These are phyloP conservation scores for Glutinoglossum americanum DNA, from an alignment of 495 filamentous ascomycete species.

Conservation along the genomic window DNA sequence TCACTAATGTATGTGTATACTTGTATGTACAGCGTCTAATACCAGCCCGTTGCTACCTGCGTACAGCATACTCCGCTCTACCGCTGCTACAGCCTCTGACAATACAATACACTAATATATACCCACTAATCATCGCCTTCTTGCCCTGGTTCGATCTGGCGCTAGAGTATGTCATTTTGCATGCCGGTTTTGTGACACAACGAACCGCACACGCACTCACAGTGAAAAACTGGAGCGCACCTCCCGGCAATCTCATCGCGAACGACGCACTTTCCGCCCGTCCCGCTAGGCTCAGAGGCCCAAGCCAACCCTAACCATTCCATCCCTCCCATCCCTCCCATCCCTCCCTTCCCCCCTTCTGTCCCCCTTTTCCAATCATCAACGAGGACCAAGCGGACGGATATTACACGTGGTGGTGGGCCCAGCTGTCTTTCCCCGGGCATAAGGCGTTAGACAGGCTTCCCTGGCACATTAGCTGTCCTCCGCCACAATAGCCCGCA, in stretches of 20 bases:
- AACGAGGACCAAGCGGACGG: background rate
- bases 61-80: background rate
- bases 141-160: background rate
- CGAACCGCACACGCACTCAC: background rate
- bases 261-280: background rate
- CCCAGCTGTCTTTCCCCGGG: background rate
- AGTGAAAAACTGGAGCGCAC: background rate
- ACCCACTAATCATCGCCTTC: too few relatives aligned
- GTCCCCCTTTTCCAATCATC: background rate
- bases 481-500: background rate
- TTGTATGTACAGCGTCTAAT: too few relatives aligned
- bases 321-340: background rate
- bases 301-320: slow-evolving; percentile 2
- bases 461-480: background rate
- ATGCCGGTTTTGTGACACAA: background rate
- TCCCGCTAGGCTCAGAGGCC: slow-evolving; percentile 1
- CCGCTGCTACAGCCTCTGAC: background rate
- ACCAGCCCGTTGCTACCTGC: too few relatives aligned
- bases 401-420: background rate
- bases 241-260: slow-evolving; percentile 1
- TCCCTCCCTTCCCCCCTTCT: background rate
- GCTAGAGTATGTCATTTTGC: slow-evolving; percentile 2
- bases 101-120: too few relatives aligned
- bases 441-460: background rate
- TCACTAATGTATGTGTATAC: too few relatives aligned